Percentiles rank a stretch among this genome's conserved stretches.
Conservation (phyloP, 352 stramenopile species). For the Blastocystis sp. region DNA sequence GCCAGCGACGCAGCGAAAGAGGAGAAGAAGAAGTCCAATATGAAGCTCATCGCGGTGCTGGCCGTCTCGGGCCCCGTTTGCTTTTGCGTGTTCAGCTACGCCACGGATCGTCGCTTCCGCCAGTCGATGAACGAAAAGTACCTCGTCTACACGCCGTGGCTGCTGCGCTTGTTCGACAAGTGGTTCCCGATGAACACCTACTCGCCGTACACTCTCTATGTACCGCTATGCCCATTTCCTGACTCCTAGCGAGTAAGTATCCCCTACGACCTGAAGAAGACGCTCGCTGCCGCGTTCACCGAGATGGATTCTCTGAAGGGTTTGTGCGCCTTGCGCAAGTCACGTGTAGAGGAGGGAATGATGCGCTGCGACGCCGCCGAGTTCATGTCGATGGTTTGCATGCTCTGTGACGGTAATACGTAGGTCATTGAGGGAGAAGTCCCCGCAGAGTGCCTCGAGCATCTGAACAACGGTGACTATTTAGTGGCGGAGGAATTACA, state of each 20-base stretch:
- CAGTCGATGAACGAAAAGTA: neutral
- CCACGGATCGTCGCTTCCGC: neutral
- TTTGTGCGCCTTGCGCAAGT: neutral
- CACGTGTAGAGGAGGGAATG: neutral
- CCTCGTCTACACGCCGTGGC: constrained; percentile 11
- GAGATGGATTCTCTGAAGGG: neutral
- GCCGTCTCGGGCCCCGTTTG: constrained; percentile 7
- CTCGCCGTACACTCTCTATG: neutral
- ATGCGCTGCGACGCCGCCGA: neutral
- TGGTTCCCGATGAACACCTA: constrained; percentile 9
- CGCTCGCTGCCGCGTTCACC: neutral
- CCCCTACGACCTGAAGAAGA: neutral
- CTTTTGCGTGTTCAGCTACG: constrained; percentile 1
- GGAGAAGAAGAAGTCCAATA: neutral
- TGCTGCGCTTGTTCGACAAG: constrained; percentile 25
- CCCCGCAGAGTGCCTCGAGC: neutral
- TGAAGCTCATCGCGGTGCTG: neutral
- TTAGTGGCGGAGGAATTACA: neutral
- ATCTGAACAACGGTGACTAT: neutral
- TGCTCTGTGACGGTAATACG: neutral
- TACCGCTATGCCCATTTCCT: neutral
- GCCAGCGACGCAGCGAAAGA: neutral
- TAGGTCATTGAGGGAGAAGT: neutral
- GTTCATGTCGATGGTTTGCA: neutral
- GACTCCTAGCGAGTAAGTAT: neutral